Base-by-base conservation (phyloP, 192 early-diverging fungal genomes). In the Coemansia umbellata region DNA sequence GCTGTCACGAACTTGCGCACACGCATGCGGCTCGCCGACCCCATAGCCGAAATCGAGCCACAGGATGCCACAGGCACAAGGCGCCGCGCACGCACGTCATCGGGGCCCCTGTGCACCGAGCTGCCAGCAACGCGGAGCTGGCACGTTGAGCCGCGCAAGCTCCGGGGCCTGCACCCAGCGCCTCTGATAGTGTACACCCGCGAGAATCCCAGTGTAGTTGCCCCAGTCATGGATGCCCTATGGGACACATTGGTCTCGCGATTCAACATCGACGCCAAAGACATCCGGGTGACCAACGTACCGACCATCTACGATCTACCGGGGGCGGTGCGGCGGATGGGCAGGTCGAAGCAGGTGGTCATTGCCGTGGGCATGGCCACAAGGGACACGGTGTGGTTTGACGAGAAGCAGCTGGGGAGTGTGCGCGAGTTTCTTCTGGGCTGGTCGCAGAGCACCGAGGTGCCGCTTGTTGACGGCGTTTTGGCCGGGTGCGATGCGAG, bases 91-190 rank as follows among this genome's bases (percentile, higher is more conserved):
- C 55, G 9, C 24, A 44, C 42, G 4, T 44, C 42, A 2, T 44
- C 42, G 0, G 42, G 42, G 7, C 42, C 42, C 7, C 23, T 26
- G 19, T 14, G 27, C 24, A 6, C 27, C 11, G 19, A 21, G 0
- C 7, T 26, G 27, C 11, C 42, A 4, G 42, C 42, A 0, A 0
- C 14, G 5, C 31, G 42, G 42, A 50, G 45, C 54, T 74, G 71
- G 71, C 53, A 59, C 0, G 65, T 63, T 9, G 59, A 54, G 31
- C 64, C 64, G 10, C 71, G 71, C 51, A 67, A 68, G 48, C 60
- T 74, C 22, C 64, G 71, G 13, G 71, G 71, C 2, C 71, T 74
- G 53, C 71, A 74, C 45, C 64, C 71, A 23, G 24, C 64, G 41
- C 71, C 71, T 1, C 37, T 52, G 5, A 55, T 74, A 3, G 26